Base-by-base conservation (phyloP, 768 basidiomycete genomes). In the Lentinus tigrinus region DNA sequence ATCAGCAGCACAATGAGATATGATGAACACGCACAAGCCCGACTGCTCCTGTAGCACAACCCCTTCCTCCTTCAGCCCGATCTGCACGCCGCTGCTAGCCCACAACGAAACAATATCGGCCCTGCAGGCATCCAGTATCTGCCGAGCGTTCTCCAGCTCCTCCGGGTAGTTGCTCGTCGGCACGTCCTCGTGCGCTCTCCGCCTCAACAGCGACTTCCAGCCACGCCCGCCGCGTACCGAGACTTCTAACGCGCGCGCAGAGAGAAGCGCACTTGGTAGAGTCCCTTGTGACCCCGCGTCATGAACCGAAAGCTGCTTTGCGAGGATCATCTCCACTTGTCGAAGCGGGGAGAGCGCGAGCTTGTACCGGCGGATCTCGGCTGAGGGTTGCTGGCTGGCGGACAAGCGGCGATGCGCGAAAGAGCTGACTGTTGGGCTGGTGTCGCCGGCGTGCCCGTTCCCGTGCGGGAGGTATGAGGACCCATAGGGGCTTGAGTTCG, bases 81-180 rank as follows among this genome's bases (percentile, higher is more conserved):
- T 67, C 58, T 79, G 81, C 2, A 87, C 79, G 19, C 64, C 68
- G 1, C 65, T 60, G 56, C 83, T 73, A 14, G 69, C 71, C 86
- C 87, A 88, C 27, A 89, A 71, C 21, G 72, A 70, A 4, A 74
- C 69, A 23, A 88, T 85, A 65, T 86, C 83, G 19, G 77, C 75
- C 6, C 75, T 72, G 60, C 83, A 82, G 8, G 83, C 84, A 31
- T 75, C 75, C 42, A 86, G 67, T 47, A 85, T 80, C 44, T 79
- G 71, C 24, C 71, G 57, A 44, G 79, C 69, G 52, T 77, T 74
- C 56, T 75, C 73, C 16, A 77, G 61, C 53, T 82, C 80, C 58
- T 79, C 72, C 26, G 39, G 58, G 8, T 28, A 43, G 16, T 51
- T 27, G 26, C 21, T 69, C 46, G 63, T 49, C 57, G 58, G 60